These are phyloP conservation scores for Trichoderma oligosporum DNA, from an alignment of 2,329 filamentous ascomycete species.

Conservation along the genomic window DNA sequence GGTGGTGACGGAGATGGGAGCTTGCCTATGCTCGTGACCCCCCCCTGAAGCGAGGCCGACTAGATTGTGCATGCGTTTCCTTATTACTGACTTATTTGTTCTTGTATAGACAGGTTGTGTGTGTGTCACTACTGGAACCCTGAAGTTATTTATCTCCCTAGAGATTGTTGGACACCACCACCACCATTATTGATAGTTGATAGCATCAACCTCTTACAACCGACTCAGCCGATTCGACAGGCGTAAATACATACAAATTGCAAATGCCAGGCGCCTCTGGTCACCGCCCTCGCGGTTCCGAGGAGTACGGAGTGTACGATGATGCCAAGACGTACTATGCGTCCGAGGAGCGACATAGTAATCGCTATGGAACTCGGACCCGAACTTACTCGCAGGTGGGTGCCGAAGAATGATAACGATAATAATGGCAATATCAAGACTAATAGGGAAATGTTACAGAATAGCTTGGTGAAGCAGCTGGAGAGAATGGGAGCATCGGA, in stretches of 20 bases:
- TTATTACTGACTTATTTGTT: conserved; percentile 5
- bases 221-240: neutral
- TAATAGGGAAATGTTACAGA: conserved; percentile 35
- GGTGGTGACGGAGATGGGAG: conserved; percentile 14
- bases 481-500: conserved; percentile 50
- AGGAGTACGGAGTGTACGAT: conserved; percentile 51
- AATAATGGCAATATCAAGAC: neutral
- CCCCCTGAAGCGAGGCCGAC: conserved; percentile 5
- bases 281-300: conserved; percentile 36
- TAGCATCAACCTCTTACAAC: neutral
- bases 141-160: conserved; percentile 9
- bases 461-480: conserved; percentile 51
- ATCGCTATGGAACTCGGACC: conserved; percentile 48
- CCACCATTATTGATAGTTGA: conserved; percentile 1
- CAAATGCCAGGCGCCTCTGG: conserved; percentile 30
- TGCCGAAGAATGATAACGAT: neutral
- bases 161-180: conserved; percentile 9
- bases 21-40: conserved; percentile 16
- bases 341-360: conserved; percentile 51
- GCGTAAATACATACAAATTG: neutral
- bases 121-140: conserved; percentile 12
- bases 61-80: conserved; percentile 5
- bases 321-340: conserved; percentile 59
- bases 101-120: neutral
- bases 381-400: conserved; percentile 56